These are phyloP conservation scores for Rhizophagus clarus DNA, from an alignment of 192 early-diverging fungal genomes.

Conservation along the genomic window DNA sequence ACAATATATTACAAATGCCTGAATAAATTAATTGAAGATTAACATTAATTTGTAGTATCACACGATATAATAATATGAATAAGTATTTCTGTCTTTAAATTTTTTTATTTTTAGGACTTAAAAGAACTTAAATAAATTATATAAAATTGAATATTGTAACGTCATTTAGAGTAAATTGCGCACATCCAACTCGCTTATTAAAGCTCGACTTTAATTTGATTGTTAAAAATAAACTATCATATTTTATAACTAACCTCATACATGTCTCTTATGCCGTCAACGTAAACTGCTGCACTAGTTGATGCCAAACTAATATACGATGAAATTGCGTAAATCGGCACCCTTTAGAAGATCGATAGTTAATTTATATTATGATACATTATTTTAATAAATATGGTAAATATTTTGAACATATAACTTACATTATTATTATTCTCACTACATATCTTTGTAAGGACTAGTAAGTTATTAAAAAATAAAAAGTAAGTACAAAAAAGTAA, in stretches of 20 bases:
- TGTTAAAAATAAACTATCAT: neutral
- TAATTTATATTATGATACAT: neutral
- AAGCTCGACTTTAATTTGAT: neutral
- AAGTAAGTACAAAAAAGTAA: slow-evolving; percentile 1
- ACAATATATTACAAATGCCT: slow-evolving; percentile 93
- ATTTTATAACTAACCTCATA: slow-evolving; percentile 64
- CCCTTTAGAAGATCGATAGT: slow-evolving; percentile 48
- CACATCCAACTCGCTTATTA: too few relatives aligned
- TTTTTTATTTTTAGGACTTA: too few relatives aligned
- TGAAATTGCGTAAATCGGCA: slow-evolving; percentile 87
- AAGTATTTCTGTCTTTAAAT: too few relatives aligned
- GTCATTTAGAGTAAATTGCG: too few relatives aligned
- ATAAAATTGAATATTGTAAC: too few relatives aligned
- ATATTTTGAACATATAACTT: neutral
- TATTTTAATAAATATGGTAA: slow-evolving; percentile 45
- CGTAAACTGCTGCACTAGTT: slow-evolving; percentile 73
- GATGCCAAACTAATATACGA: slow-evolving; percentile 79
- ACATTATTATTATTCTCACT: slow-evolving; percentile 34
- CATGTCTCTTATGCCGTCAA: slow-evolving; percentile 89
- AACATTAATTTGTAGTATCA: neutral
- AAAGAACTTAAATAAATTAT: too few relatives aligned
- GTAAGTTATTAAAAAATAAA: neutral
- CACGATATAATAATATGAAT: too few relatives aligned
- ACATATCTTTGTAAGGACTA: slow-evolving; percentile 33
- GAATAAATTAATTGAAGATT: slow-evolving; percentile 7